Conservation (phyloP, 164 flowering plant species). For the Houttuynia cordata region DNA sequence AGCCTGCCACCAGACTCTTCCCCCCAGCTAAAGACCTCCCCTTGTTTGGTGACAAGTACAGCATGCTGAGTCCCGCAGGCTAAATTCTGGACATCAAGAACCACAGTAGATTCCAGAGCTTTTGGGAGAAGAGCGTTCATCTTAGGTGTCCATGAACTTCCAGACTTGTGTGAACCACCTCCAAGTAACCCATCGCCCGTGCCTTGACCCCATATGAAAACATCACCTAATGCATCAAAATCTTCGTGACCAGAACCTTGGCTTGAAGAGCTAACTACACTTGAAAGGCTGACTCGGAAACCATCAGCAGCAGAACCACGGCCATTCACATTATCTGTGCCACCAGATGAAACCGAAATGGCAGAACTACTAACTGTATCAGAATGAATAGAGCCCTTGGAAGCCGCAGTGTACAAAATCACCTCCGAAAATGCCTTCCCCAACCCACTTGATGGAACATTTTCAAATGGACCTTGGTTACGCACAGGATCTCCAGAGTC, state of each 20-base stretch:
- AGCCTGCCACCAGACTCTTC: conserved; percentile 88
- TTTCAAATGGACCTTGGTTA: conserved; percentile 29
- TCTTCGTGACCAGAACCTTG: conserved; percentile 73
- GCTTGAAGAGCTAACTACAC: conserved; percentile 88
- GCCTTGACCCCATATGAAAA: conserved; percentile 86
- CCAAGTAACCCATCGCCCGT: conserved; percentile 57
- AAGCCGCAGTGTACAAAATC: conserved; percentile 40
- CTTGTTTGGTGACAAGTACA: conserved; percentile 66
- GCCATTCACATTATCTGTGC: conserved; percentile 35
- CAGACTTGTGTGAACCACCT: conserved; percentile 41
- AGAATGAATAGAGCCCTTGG: conserved; percentile 24
- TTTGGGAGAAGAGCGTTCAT: conserved; percentile 64
- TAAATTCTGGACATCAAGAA: conserved; percentile 63
- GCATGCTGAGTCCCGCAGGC: conserved; percentile 87
- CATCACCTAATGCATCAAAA: conserved; percentile 78
- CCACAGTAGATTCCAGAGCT: conserved; percentile 60
- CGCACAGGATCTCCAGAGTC: conserved; percentile 43
- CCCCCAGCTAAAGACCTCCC: conserved; percentile 92
- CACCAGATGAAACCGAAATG: conserved; percentile 23
- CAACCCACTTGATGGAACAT: conserved; percentile 32
- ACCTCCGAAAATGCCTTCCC: conserved; percentile 77
- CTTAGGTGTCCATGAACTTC: conserved; percentile 24
- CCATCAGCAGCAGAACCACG: conserved; percentile 53
- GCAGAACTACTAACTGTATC: conserved; percentile 26
- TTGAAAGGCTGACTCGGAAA: conserved; percentile 75